Base-by-base conservation (phyloP, 2,329 filamentous ascomycete genomes). In the Pseudogymnoascus sp. region DNA sequence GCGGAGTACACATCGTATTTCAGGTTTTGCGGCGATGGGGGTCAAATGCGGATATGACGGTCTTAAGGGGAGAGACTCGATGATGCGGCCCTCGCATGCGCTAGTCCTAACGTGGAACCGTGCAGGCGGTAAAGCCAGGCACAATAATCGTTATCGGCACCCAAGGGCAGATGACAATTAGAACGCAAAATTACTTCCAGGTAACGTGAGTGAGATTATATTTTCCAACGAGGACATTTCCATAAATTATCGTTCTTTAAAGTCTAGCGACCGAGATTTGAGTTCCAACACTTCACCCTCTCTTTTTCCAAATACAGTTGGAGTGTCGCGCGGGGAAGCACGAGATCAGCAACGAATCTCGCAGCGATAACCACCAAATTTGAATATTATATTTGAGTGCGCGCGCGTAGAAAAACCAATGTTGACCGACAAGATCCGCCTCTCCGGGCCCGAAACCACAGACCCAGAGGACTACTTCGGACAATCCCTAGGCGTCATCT, bases 381-480 rank as follows among this genome's bases (percentile, higher is more conserved):
- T 31, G 45, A 31, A 18, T 52, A 52, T 12, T 18, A 18, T 18
- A 31, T 31, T 15, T 15, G 7, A 31, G 13, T 31, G 25, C 21
- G 21, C 59, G 18, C n/a, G 12, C 42, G 18, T 18, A 18, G 18
- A 18, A 18, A 52, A 52, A 31, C 25, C 48, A 52, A 82, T 83
- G 80, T 76, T 85, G 35, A 77, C 76, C 29, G 73, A 76, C 64
- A 76, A 77, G 52, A 74, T 82, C 65, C 71, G 75, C 40, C 71
- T 76, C 35, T 71, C 72, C n/a, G 75, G 74, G 25, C 72, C 73
- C 3, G 70, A 72, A 25, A 65, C 64, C 62, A 70, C 69, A 55
- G 76, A 74, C 61, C 79, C 84, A 0, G 84, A 87, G 72, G 85
- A 88, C 72, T 80, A 82, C 67, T 80, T 90, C 68, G 75, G 77